Evolutionary conservation across 768 basidiomycete species (phyloP).

Genomic region (Mycena rebaudengoi): DNA sequence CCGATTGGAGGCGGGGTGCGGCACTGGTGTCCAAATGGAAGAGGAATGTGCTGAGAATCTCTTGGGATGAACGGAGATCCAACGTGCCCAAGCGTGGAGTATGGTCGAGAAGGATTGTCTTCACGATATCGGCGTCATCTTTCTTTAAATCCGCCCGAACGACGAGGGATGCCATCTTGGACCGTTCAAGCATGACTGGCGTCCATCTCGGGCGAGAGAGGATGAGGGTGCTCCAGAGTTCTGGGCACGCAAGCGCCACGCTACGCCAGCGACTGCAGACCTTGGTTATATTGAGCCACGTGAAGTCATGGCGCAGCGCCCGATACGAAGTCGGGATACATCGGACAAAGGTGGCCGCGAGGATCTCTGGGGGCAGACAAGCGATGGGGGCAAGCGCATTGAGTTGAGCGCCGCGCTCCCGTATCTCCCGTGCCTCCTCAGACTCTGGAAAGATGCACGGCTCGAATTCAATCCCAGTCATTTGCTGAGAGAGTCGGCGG

Average conservation of each 20-base stretch:
- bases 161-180: constrained; percentile 17
- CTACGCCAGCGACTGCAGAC: constrained; percentile 24
- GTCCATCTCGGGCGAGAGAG: constrained; percentile 26
- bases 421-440: constrained; percentile 6
- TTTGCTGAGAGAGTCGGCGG: too few species aligned
- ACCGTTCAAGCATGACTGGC: constrained; percentile 26
- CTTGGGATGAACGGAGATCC: neutral
- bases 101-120: constrained; percentile 14
- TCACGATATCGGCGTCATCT: constrained; percentile 8
- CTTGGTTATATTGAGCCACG: constrained; percentile 23
- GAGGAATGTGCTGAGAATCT: neutral
- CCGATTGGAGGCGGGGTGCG: constrained; percentile 6
- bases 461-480: constrained; percentile 3
- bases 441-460: neutral
- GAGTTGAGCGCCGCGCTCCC: neutral
- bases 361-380: constrained; percentile 25
- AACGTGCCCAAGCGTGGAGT: constrained; percentile 4
- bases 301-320: constrained; percentile 7
- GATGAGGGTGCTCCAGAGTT: constrained; percentile 26
- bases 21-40: neutral
- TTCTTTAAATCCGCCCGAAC: constrained; percentile 20
- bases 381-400: constrained; percentile 22
- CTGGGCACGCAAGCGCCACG: constrained; percentile 24
- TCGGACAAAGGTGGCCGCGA: constrained; percentile 25
- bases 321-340: constrained; percentile 18